Conservation (phyloP, 2,329 filamentous ascomycete genomes). For the Pseudogymnoascus sp. region DNA sequence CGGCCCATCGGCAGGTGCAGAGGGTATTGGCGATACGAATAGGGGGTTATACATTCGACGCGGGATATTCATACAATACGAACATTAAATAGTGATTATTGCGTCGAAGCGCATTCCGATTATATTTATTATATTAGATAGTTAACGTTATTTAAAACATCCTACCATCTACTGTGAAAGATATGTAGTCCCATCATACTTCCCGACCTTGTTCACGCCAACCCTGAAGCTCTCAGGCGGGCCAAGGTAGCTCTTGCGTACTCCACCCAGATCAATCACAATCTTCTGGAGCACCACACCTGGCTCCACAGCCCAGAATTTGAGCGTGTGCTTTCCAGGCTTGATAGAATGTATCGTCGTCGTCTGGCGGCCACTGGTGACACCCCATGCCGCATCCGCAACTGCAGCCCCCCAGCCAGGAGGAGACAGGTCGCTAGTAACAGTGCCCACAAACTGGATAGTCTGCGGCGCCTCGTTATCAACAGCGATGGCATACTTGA, state of each 20-base stretch:
- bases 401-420: conserved; percentile 19
- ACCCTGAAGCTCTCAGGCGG: conserved; percentile 32
- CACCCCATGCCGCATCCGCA: conserved; percentile 23
- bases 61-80: neutral
- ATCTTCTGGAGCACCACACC: conserved; percentile 35
- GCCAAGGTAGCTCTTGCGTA: conserved; percentile 34
- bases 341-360: conserved; percentile 24
- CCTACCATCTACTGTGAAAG: neutral
- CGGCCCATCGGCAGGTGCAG: neutral
- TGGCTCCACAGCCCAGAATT: conserved; percentile 31
- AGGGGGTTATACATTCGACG: neutral
- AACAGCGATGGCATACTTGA: conserved; percentile 45
- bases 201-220: conserved; percentile 11
- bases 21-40: neutral
- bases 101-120: neutral
- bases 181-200: conserved; percentile 2
- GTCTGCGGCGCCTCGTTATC: conserved; percentile 32
- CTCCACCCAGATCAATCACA: conserved; percentile 35
- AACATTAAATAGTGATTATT: neutral
- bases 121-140: conserved; percentile 3
- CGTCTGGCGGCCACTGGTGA: conserved; percentile 18
- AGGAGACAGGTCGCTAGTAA: conserved; percentile 20
- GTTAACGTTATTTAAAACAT: neutral
- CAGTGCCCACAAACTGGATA: conserved; percentile 27
- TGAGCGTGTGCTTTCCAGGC: conserved; percentile 26